Evolutionary conservation across 192 early-diverging fungal genomes (phyloP).

Genomic region (Phycomyces blakesleeanus): DNA sequence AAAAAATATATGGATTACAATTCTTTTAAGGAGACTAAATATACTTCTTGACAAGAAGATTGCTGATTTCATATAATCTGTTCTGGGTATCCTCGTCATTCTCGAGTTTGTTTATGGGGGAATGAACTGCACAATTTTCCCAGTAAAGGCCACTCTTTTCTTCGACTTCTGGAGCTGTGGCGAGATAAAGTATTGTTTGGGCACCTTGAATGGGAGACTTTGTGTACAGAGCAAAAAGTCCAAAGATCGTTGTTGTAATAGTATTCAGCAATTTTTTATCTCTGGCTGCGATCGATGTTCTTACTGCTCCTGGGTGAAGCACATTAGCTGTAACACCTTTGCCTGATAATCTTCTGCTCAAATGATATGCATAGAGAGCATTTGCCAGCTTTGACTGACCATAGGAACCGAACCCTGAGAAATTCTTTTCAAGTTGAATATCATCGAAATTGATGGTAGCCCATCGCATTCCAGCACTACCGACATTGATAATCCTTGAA

Average conservation of each 20-base stretch:
- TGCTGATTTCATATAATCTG: constrained; percentile 10
- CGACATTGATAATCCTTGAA: constrained; percentile 12
- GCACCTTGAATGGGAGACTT: constrained; percentile 8
- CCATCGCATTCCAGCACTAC: neutral
- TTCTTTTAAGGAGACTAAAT: neutral
- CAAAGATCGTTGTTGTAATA: neutral
- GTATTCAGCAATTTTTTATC: neutral
- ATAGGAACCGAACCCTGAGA: neutral
- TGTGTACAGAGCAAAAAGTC: neutral
- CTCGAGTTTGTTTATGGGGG: constrained; percentile 3
- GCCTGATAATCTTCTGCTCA: neutral
- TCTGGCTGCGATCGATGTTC: neutral
- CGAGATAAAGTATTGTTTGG: constrained; percentile 15
- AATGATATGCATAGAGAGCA: constrained; percentile 8
- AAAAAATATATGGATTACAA: no score
- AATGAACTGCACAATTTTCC: neutral
- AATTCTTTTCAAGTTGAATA: constrained; percentile 5
- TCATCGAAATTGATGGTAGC: constrained; percentile 16
- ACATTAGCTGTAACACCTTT: constrained; percentile 3
- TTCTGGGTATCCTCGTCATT: constrained; percentile 7
- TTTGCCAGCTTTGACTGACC: constrained; percentile 17
- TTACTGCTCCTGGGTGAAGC: neutral
- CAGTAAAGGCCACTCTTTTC: constrained; percentile 15
- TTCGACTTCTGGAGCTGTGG: neutral
- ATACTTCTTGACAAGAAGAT: neutral